Base-by-base conservation (phyloP, 805 yeast species). In the Blastobotrys attinorum region DNA sequence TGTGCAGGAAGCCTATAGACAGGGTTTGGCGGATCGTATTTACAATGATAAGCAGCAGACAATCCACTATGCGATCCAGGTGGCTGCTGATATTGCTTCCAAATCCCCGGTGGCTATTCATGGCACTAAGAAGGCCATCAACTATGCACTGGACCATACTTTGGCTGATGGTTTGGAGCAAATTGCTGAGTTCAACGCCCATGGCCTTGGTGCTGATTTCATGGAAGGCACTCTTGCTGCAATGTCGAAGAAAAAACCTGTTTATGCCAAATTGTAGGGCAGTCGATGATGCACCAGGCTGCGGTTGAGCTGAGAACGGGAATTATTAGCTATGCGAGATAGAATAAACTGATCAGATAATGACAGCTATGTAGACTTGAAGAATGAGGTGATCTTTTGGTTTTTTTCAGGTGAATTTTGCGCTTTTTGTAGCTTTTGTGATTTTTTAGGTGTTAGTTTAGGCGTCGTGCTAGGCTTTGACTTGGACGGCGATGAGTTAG, bases 61-160 rank as follows among this genome's bases (percentile, higher is more conserved):
- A 0, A 47, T 79, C 10, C 63, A 62, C 3, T 57, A 63, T 22
- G 82, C 83, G n/a, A 40, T 65, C 6, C 63, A 66, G 23, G 52
- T 77, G 32, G 90, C 83, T 0, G 46, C 44, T 3, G 59, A 54
- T 15, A 76, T 83, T 25, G 68, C 70, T 31, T 41, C 45, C 2
- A 69, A 73, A 57, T 69, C 72, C 35, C 71, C 67, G 22, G 79
- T 83, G 65, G 84, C 85, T 16, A 67, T 83, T 31, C 68, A 62
- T 47, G 89, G 88, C 10, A 75, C 84, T 3, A 83, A 83, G 62
- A 66, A 64, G 43, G 58, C 72, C 42, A 54, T 83, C 50, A 77
- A 78, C 48, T 61, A 57, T 40, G 69, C 69, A 18, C 42, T 63
- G 2, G 67, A 63, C 44, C 66, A 61, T 43, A 53, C 61, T 7